Base-by-base conservation (phyloP, 2,329 filamentous ascomycete genomes). In the Plectosphaerella sp. region DNA sequence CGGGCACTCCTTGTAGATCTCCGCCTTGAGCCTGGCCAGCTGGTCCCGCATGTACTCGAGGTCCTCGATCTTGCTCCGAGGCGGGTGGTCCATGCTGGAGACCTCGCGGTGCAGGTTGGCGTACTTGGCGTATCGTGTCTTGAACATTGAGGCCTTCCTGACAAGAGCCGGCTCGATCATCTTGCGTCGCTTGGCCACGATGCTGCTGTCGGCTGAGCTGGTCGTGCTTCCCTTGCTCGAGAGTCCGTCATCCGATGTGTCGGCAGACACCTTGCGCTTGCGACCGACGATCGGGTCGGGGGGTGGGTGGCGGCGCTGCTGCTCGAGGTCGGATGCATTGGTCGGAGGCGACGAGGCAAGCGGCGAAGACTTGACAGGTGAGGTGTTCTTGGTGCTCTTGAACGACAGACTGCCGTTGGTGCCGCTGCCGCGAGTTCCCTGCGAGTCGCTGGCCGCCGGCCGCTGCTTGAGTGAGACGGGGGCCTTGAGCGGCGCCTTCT, bases 331-430 rank as follows among this genome's bases (percentile, higher is more conserved):
- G 1, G 82, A 85, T 1, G 82, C 83, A 56, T 86, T 86, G 8
- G 83, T 85, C 0, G 83, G 83, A 12, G 83, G 82, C 7, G 83
- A 86, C 2, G 82, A 82, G n/a, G 82, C 82, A 16, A 86, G 70
- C 4, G 83, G 83, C 10, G 83, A 86, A 3, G 83, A 86, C 63
- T 86, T 86, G 48, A 73, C 72, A 0, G 81, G 82, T 7, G 81
- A 84, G 0, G 77, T 84, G 55, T 75, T 72, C 53, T 61, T 56
- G 52, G 61, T 71, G 59, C 62, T 67, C 58, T 70, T 67, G 52
- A 70, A 65, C 1, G 74, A 74, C 28, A 68, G 61, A 9, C 65
- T 68, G 18, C 47, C 47, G 7, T 37, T 35, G n/a, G 14, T 35
- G 11, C 10, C 24, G 35, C 35, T 10, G 22, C 35, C 35, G 3